A percentile compares a stretch with the other conserved stretches of the same genome.
Evolutionary conservation across 495 filamentous ascomycete species (phyloP).

Genomic region (Xylaria sp.): DNA sequence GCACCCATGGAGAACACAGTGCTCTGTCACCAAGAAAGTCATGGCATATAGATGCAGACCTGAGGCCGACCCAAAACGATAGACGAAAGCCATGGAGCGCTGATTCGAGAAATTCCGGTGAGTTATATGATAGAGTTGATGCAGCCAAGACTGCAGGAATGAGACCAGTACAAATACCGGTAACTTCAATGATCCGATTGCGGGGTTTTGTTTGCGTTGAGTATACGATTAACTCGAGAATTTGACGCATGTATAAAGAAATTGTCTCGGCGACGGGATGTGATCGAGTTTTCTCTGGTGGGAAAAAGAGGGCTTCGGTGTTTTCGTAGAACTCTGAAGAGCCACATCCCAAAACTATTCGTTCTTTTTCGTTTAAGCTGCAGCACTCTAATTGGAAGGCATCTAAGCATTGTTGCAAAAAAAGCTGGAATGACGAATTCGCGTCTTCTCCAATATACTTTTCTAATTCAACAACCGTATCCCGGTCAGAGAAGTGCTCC

Average conservation of each 20-base stretch:
- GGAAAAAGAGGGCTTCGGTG: slow-evolving; percentile 20
- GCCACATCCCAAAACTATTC: slow-evolving; percentile 13
- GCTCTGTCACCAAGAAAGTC: background rate
- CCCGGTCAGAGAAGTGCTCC: slow-evolving; percentile 22
- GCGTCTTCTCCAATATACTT: slow-evolving; percentile 13
- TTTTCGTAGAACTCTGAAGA: slow-evolving; percentile 16
- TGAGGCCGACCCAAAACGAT: slow-evolving; percentile 26
- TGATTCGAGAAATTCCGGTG: slow-evolving; percentile 20
- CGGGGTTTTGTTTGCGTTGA: background rate
- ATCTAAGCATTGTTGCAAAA: slow-evolving; percentile 14
- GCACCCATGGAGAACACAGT: background rate
- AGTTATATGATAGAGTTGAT: slow-evolving; percentile 20
- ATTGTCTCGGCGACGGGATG: slow-evolving; percentile 27
- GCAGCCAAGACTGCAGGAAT: slow-evolving; percentile 23
- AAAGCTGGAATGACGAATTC: background rate
- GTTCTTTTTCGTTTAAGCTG: background rate
- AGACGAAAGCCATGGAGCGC: slow-evolving; percentile 23
- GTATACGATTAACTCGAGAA: slow-evolving; percentile 24
- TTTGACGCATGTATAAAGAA: slow-evolving; percentile 26
- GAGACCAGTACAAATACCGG: slow-evolving; percentile 29
- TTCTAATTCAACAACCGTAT: background rate
- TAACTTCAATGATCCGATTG: slow-evolving; percentile 20
- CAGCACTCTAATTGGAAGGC: background rate
- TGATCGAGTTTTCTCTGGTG: slow-evolving; percentile 13
- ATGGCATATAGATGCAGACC: slow-evolving; percentile 12